Base-by-base conservation (phyloP, 2,329 filamentous ascomycete genomes). In the Escovopsis weberi region DNA sequence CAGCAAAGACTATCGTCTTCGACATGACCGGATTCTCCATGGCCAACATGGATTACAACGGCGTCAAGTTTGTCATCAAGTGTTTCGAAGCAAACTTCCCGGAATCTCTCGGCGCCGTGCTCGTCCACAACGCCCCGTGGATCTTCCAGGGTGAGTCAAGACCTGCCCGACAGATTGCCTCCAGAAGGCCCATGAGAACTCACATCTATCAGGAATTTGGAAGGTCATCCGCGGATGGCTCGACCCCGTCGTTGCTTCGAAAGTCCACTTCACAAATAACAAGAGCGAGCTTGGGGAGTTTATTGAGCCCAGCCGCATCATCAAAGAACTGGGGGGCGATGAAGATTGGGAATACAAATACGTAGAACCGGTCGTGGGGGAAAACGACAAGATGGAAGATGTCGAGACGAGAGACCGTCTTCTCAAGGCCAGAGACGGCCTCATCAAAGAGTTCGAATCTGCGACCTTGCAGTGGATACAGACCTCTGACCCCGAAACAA, bases 11-110 rank as follows among this genome's bases (percentile, higher is more conserved):
- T 36, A 77, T 98, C 49, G 66, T 98, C 38, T 98, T 98, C 56
- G 91, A 98, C 60, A 89, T 98, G 85, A 94, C 85, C 7, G 78
- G 81, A 48, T 96, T 96, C 60, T 84, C 83, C 15, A 72, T 96
- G 66, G 82, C 88, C 12, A 98, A 98, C 63, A 96, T 98, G 91
- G 91, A 98, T 61, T 96, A 96, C 60, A 77, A 84, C 0, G 89
- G 91, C 1, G 85, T 98, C 44, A 98, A 94, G 57, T 98, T 96
- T 65, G 95, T 98, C 82, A 95, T 98, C 62, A 94, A 94, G 63
- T 94, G 88, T 61, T 98, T 98, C 57, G 91, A 98, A 66, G 91
- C 91, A 46, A 96, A 98, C 60, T 98, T 96, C 54, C 91, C 91
- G 1, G 91, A 98, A 61, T 89, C 79, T 39, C 72, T 98, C 1